Evolutionary conservation across 148 eudicot species (phyloP).

Genomic region (Diospyros lotus): DNA sequence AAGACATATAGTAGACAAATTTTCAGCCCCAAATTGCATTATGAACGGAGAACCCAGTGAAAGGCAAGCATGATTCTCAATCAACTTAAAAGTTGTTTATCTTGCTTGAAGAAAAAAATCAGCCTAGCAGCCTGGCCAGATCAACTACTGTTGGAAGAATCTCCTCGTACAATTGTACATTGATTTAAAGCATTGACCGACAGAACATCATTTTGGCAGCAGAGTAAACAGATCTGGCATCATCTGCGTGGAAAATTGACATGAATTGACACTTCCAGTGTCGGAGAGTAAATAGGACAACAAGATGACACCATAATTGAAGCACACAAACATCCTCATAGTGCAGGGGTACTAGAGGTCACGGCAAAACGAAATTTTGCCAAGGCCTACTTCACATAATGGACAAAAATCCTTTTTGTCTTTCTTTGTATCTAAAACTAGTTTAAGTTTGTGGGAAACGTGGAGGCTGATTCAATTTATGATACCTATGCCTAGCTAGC

Average conservation of each 20-base stretch:
- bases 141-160: no score
- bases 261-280: neutral
- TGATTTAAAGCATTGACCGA: conserved; percentile 39
- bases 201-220: conserved; percentile 54
- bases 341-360: neutral
- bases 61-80: no score
- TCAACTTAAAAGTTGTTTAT: no score
- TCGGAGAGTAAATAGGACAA: neutral
- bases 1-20: no score
- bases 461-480: no score
- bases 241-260: conserved; percentile 47
- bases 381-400: neutral
- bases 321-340: neutral
- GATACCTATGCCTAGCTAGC: no score
- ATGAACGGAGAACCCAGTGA: no score
- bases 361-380: neutral
- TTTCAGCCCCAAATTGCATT: no score
- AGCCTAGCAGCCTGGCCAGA: no score
- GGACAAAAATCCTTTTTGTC: neutral
- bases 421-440: neutral
- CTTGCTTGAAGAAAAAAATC: no score
- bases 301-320: neutral
- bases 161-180: no score
- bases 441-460: neutral
- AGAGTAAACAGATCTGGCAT: conserved; percentile 60